Evolutionary conservation across 129 eudicot genomes (phyloP).

Genomic region (Flaveria sonorensis): DNA sequence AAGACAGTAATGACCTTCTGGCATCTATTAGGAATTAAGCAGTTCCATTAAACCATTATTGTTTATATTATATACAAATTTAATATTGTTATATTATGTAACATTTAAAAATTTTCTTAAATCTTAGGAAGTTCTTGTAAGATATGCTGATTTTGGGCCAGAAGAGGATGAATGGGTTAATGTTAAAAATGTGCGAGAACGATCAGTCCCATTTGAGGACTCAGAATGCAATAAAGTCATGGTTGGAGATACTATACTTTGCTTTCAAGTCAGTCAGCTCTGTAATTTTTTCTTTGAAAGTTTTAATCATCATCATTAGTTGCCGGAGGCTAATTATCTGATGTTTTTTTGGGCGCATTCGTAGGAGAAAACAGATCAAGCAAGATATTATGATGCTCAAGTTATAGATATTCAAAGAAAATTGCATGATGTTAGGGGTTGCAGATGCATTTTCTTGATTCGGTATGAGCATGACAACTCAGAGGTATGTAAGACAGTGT

Average conservation of each 20-base stretch:
- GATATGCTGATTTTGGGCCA: slow-evolving; percentile 42
- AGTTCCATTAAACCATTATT: not conserved
- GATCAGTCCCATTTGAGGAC: slow-evolving; percentile 73
- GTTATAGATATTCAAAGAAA: slow-evolving; percentile 58
- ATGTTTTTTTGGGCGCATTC: not conserved
- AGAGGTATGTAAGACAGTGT: slow-evolving; percentile 49
- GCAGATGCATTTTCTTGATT: slow-evolving; percentile 74
- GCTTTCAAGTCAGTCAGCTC: slow-evolving; percentile 69
- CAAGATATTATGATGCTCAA: slow-evolving; percentile 76
- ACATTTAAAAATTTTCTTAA: not conserved
- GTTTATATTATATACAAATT: not conserved
- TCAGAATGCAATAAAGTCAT: slow-evolving; percentile 69
- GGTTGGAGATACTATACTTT: slow-evolving; percentile 68
- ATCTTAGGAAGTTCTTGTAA: slow-evolving; percentile 47
- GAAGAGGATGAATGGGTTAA: slow-evolving; percentile 90
- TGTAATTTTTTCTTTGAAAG: not conserved
- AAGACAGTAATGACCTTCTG: not conserved
- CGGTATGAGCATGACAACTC: slow-evolving; percentile 65
- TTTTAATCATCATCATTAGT: not conserved
- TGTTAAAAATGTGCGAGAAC: slow-evolving; percentile 61
- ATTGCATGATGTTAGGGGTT: slow-evolving; percentile 87
- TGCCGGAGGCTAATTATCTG: not conserved
- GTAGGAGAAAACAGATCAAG: slow-evolving; percentile 72
- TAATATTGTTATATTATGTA: no score
- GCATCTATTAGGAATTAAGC: not conserved